Conservation (phyloP, 345 rosid species). For the Rhizophora apiculata region DNA sequence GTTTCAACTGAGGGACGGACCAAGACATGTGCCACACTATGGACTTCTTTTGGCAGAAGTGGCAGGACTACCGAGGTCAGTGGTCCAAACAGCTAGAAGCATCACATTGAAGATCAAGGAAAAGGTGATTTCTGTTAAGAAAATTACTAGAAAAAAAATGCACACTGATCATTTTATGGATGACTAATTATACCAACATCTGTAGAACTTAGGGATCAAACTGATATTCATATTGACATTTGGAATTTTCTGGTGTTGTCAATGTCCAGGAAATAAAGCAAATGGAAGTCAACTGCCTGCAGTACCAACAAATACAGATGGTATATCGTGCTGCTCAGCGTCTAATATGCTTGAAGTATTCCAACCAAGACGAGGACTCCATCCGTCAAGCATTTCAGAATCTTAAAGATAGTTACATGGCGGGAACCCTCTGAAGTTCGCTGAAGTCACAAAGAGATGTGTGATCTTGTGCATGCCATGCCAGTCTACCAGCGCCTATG, state of each 20-base stretch:
- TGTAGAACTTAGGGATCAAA: neutral
- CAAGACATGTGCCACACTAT: slow-evolving; percentile 66
- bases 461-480: too few relatives aligned
- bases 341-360: slow-evolving; percentile 67
- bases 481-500: too few relatives aligned
- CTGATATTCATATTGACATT: neutral
- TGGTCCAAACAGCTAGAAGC: slow-evolving; percentile 71
- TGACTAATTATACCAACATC: neutral
- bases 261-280: slow-evolving; percentile 52
- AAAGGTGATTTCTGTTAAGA: slow-evolving; percentile 38
- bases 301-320: slow-evolving; percentile 42
- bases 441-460: too few relatives aligned
- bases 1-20: slow-evolving; percentile 88
- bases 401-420: slow-evolving; percentile 50
- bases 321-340: slow-evolving; percentile 57
- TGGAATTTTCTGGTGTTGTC: neutral
- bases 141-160: neutral
- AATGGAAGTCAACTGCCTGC: slow-evolving; percentile 61
- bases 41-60: slow-evolving; percentile 82
- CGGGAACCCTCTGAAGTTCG: slow-evolving; percentile 35
- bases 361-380: slow-evolving; percentile 58
- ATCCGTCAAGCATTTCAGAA: slow-evolving; percentile 64
- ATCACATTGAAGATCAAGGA: slow-evolving; percentile 64
- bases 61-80: slow-evolving; percentile 80
- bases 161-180: too few relatives aligned